These are phyloP conservation scores for Cnidoscolus chayamansa DNA, from an alignment of 441 rosid genomes.

Conservation along the genomic window DNA sequence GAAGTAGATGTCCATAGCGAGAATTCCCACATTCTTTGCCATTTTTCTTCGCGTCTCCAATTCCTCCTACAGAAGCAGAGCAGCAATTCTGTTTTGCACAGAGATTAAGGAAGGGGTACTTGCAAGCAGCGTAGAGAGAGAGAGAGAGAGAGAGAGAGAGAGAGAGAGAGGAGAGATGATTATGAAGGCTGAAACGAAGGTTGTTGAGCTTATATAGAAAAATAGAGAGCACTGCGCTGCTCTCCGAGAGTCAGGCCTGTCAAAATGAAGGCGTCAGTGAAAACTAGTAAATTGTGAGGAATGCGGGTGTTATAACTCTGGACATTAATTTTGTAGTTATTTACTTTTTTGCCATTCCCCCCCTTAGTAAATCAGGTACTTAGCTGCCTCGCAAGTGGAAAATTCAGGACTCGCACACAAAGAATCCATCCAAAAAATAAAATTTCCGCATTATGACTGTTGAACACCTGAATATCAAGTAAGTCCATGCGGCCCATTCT, in stretches of 20 bases:
- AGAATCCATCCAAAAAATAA: no score
- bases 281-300: not conserved
- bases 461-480: no score
- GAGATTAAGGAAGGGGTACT: not conserved
- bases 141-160: no score
- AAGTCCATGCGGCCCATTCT: no score
- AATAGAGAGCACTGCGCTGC: not conserved
- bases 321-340: not conserved
- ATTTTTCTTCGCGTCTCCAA: conserved; percentile 29
- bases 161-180: no score
- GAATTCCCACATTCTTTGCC: conserved; percentile 94
- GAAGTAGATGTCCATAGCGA: conserved; percentile 89
- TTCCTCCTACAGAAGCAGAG: not conserved
- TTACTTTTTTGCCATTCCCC: conserved; percentile 2
- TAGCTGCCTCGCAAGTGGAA: no score
- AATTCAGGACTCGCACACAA: no score
- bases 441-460: no score
- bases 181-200: conserved; percentile 18
- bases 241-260: not conserved
- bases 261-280: conserved; percentile 3
- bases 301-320: not conserved
- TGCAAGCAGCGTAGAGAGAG: conserved; percentile 7
- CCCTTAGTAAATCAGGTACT: no score
- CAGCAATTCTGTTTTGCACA: not conserved
- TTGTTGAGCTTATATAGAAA: conserved; percentile 14